Conservation (phyloP, 2,329 filamentous ascomycete genomes). For the Penicillium sp. region DNA sequence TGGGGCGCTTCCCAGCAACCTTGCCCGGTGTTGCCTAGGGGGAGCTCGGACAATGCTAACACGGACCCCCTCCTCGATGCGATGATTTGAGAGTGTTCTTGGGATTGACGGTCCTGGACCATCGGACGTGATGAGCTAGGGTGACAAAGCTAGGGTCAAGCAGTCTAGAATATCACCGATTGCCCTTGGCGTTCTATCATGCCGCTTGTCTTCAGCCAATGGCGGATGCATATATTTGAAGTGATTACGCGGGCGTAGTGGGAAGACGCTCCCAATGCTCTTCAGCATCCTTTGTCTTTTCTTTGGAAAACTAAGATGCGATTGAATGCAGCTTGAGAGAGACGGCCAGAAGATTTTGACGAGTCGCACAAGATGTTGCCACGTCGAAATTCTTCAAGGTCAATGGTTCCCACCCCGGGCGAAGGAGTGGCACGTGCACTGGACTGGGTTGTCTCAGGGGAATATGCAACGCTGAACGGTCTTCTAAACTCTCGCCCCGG, state of each 20-base stretch:
- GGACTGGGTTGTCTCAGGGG: conserved; percentile 11
- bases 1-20: conserved; percentile 9
- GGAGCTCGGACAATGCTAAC: not conserved
- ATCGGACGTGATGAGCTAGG: conserved; percentile 18
- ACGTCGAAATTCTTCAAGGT: conserved; percentile 8
- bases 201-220: conserved; percentile 11
- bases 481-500: conserved; percentile 7
- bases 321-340: conserved; percentile 17
- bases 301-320: conserved; percentile 12
- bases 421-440: conserved; percentile 19
- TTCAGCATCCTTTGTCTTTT: not conserved
- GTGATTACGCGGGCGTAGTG: not conserved
- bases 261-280: conserved; percentile 1
- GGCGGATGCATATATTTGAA: not conserved
- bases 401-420: not conserved
- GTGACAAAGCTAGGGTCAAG: conserved; percentile 11
- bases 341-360: not conserved
- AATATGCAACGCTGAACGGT: conserved; percentile 13
- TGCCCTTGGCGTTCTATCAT: conserved; percentile 4
- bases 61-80: not conserved
- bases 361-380: conserved; percentile 8
- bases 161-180: conserved; percentile 13
- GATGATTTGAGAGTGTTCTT: not conserved
- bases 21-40: conserved; percentile 1
- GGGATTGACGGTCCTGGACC: conserved; percentile 19